Conservation (phyloP, 1,139 yeast genomes). For the Arxiozyma heterogenica region DNA sequence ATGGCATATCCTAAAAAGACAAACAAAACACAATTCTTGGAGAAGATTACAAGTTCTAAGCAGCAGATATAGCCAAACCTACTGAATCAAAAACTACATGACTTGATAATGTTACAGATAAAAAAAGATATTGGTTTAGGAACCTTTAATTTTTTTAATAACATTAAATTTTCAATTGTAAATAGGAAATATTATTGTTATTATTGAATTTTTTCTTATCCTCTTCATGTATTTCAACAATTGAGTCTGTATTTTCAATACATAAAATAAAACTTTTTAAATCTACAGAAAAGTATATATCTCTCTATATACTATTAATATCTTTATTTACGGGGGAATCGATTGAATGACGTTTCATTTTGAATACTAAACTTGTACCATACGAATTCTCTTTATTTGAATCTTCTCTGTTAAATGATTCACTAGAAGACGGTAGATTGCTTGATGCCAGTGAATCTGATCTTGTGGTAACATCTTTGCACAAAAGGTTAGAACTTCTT, state of each 20-base stretch:
- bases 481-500: conserved; percentile 25
- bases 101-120: not conserved
- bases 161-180: too few relatives aligned
- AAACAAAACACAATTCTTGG: too few relatives aligned
- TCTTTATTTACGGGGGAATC: not conserved
- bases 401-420: conserved; percentile 8
- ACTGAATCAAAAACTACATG: too few relatives aligned
- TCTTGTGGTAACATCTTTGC: conserved; percentile 13
- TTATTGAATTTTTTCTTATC: too few relatives aligned
- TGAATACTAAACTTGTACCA: conserved; percentile 16
- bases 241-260: not conserved
- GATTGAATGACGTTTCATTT: conserved; percentile 15
- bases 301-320: not conserved
- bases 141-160: not conserved
- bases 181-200: too few relatives aligned
- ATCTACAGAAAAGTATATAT: not conserved
- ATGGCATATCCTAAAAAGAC: too few relatives aligned
- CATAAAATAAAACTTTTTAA: not conserved
- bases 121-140: not conserved
- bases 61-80: too few relatives aligned
- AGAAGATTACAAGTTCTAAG: too few relatives aligned
- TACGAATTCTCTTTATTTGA: not conserved
- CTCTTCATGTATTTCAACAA: too few relatives aligned
- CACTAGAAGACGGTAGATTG: conserved; percentile 1
- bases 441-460: not conserved